phyloP scores from a whole-genome alignment of 768 basidiomycete genomes.

The Trametes meyenii region DNA sequence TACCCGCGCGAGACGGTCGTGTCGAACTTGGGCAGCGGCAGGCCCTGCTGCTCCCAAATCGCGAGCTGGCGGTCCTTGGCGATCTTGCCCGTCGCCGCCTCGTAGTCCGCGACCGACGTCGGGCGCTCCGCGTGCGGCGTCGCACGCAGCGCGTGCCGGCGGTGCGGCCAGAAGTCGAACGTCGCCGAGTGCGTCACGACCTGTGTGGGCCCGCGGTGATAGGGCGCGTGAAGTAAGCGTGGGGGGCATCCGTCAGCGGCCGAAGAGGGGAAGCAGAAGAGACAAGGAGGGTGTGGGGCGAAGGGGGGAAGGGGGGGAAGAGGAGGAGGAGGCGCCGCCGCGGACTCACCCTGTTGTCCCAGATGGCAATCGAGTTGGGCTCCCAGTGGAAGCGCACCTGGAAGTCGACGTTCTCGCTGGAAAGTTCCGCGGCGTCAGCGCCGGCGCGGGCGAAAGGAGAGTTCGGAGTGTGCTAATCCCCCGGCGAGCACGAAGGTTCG shows the following conservation, averaged over 20 bases:
- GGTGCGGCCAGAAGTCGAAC: conserved; percentile 81
- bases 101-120: conserved; percentile 73
- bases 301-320: neutral
- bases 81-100: conserved; percentile 59
- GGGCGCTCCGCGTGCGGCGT: conserved; percentile 84
- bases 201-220: conserved; percentile 38
- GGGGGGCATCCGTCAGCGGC: neutral
- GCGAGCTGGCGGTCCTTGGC: conserved; percentile 77
- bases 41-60: conserved; percentile 69
- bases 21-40: conserved; percentile 37
- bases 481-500: conserved; percentile 3
- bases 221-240: neutral
- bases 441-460: neutral
- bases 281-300: neutral
- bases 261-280: neutral
- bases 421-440: neutral
- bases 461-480: conserved; percentile 7
- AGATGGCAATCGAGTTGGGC: conserved; percentile 76
- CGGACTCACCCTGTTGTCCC: conserved; percentile 75
- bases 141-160: conserved; percentile 76
- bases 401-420: conserved; percentile 65
- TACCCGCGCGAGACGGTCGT: conserved; percentile 50
- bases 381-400: conserved; percentile 82
- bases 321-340: neutral
- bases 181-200: conserved; percentile 77